These are phyloP conservation scores for Isochrysis galbana DNA, from an alignment of 78 protist species.

Conservation along the genomic window DNA sequence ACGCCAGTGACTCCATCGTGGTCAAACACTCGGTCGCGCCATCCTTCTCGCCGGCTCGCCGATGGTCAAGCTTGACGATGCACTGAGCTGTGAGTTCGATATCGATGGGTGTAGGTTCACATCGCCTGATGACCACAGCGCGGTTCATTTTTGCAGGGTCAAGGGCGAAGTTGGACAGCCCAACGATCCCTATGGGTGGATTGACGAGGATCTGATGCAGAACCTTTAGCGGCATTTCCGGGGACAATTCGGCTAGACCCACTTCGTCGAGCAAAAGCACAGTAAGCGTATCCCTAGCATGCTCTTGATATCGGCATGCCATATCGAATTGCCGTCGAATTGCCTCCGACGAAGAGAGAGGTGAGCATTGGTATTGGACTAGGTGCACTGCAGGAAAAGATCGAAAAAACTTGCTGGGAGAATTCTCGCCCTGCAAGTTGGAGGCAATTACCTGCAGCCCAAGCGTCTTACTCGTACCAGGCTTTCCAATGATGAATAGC, in stretches of 20 bases:
- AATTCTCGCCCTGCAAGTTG: neutral
- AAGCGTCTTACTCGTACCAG: neutral
- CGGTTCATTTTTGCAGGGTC: slow-evolving; percentile 31
- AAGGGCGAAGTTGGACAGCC: neutral
- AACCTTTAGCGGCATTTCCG: slow-evolving; percentile 35
- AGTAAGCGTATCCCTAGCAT: neutral
- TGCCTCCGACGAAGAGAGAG: too few species aligned
- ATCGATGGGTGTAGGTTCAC: neutral
- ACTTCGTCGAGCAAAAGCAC: slow-evolving; percentile 35
- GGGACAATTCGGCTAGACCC: slow-evolving; percentile 34
- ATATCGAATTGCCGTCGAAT: too few species aligned
- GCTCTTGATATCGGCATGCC: slow-evolving; percentile 14
- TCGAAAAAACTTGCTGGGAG: neutral
- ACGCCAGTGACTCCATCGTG: neutral
- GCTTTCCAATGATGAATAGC: neutral
- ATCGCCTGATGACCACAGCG: neutral
- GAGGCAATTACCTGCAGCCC: neutral
- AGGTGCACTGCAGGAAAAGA: neutral
- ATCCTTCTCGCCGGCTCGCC: neutral
- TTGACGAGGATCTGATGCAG: neutral
- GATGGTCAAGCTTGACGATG: too few species aligned
- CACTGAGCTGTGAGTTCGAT: neutral
- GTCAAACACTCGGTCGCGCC: neutral
- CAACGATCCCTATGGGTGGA: neutral
- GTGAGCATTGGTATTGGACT: slow-evolving; percentile 34